Evolutionary conservation across 1,284 basidiomycete genomes (phyloP).

Genomic region (Ceratobasidium sp.): DNA sequence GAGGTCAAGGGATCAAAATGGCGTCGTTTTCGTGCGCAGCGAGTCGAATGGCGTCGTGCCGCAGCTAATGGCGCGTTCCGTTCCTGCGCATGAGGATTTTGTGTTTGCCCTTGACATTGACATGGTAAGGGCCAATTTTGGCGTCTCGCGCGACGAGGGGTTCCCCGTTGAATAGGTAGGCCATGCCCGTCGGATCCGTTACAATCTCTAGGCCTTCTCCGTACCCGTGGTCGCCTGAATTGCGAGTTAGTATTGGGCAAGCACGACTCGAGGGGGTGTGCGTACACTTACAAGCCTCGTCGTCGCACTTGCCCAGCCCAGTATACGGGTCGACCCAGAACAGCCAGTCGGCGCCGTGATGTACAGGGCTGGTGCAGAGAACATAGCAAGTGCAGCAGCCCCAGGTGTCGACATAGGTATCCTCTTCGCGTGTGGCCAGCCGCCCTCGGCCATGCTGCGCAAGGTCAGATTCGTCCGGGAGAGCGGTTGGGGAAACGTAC

Average conservation of each 20-base stretch:
- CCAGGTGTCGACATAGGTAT: constrained; percentile 31
- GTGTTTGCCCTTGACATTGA: constrained; percentile 34
- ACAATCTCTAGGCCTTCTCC: constrained; percentile 18
- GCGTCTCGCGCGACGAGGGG: constrained; percentile 27
- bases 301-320: constrained; percentile 32
- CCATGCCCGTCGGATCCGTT: constrained; percentile 13
- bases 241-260: not conserved
- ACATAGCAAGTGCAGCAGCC: constrained; percentile 35
- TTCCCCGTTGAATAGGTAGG: constrained; percentile 28
- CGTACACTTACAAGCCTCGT: constrained; percentile 36
- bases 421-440: constrained; percentile 29
- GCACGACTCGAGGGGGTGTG: not conserved
- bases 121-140: constrained; percentile 26
- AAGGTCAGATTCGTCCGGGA: not conserved
- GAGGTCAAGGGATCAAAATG: not conserved
- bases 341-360: constrained; percentile 29
- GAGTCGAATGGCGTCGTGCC: too few relatives aligned
- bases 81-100: constrained; percentile 22
- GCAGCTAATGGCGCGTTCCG: constrained; percentile 3
- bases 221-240: constrained; percentile 23
- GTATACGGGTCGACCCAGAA: constrained; percentile 32
- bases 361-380: constrained; percentile 20
- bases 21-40: not conserved
- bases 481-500: not conserved
- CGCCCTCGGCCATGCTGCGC: constrained; percentile 30